Evolutionary conservation across 1,284 basidiomycete genomes (phyloP).

Genomic region (Moniliophthora roreri): DNA sequence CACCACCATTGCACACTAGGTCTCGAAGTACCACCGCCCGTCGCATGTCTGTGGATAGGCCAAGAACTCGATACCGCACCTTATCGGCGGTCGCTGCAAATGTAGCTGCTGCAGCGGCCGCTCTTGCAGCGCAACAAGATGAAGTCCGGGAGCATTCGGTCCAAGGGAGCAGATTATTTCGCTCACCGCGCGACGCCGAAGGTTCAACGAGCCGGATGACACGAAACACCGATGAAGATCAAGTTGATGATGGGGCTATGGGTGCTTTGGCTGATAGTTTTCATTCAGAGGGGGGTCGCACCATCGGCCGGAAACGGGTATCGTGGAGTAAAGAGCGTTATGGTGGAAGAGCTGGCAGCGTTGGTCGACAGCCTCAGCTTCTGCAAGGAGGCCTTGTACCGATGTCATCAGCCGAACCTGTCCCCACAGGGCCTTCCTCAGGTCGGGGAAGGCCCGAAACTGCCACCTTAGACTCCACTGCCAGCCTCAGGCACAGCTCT

Average conservation of each 20-base stretch:
- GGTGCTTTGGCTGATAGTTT: slow-evolving; percentile 66
- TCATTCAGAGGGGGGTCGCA: slow-evolving; percentile 61
- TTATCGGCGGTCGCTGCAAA: slow-evolving; percentile 66
- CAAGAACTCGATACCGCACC: slow-evolving; percentile 62
- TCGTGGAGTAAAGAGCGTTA: slow-evolving; percentile 67
- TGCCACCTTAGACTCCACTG: slow-evolving; percentile 19
- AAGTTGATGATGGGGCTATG: slow-evolving; percentile 49
- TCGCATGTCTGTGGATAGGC: slow-evolving; percentile 44
- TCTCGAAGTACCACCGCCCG: slow-evolving; percentile 42
- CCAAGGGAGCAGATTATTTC: slow-evolving; percentile 17
- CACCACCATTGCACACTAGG: slow-evolving; percentile 31
- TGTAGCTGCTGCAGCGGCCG: slow-evolving; percentile 60
- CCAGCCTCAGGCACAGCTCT: slow-evolving; percentile 45
- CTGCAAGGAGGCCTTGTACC: slow-evolving; percentile 13
- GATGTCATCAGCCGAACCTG: background rate
- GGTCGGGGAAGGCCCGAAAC: slow-evolving; percentile 43
- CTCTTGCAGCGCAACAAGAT: slow-evolving; percentile 62
- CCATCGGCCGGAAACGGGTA: slow-evolving; percentile 49
- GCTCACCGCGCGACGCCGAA: slow-evolving; percentile 22
- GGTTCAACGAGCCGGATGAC: slow-evolving; percentile 18
- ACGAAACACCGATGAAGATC: slow-evolving; percentile 44
- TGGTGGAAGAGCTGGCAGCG: slow-evolving; percentile 40
- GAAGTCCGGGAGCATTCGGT: slow-evolving; percentile 27
- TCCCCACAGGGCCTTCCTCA: slow-evolving; percentile 24
- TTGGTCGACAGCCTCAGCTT: slow-evolving; percentile 32